Conservation (phyloP, 495 filamentous ascomycete genomes). For the Usnea hakonensis region DNA sequence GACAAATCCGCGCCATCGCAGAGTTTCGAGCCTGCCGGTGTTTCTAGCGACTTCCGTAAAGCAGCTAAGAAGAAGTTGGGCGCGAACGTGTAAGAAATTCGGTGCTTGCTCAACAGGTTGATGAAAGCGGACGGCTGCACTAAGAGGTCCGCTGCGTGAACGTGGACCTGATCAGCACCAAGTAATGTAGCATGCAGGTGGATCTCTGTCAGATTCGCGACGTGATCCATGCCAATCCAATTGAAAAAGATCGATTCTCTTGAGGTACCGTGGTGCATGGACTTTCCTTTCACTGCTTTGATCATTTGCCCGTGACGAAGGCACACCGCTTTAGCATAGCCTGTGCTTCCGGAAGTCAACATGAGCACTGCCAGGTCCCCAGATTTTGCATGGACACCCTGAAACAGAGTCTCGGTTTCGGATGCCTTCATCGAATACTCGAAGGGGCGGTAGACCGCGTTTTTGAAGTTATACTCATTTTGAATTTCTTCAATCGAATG, state of each 20-base stretch:
- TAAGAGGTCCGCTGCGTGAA: slow-evolving; percentile 35
- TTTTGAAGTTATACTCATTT: too few relatives aligned
- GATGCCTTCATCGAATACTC: too few relatives aligned
- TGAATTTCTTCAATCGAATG: neutral
- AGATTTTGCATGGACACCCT: too few relatives aligned
- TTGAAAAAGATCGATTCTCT: slow-evolving; percentile 33
- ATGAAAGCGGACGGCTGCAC: slow-evolving; percentile 35
- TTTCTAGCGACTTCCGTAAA: neutral
- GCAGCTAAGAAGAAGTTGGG: neutral
- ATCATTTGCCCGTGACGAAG: slow-evolving; percentile 41
- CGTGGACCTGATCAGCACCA: slow-evolving; percentile 41
- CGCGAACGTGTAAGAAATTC: slow-evolving; percentile 41
- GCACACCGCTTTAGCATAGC: slow-evolving; percentile 45
- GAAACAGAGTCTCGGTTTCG: too few relatives aligned
- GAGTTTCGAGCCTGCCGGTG: neutral
- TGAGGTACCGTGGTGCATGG: slow-evolving; percentile 1
- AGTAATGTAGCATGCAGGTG: slow-evolving; percentile 40
- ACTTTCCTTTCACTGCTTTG: slow-evolving; percentile 39
- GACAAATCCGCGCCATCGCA: slow-evolving; percentile 24
- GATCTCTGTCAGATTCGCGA: slow-evolving; percentile 42
- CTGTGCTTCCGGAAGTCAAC: slow-evolving; percentile 52
- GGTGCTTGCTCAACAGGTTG: slow-evolving; percentile 34
- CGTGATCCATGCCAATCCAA: slow-evolving; percentile 50
- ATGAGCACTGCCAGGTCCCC: slow-evolving; percentile 31
- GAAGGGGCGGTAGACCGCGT: too few relatives aligned